Percentiles rank a stretch among this genome's conserved stretches.
These are phyloP conservation scores for Candida vartiovaarae DNA, from an alignment of 805 yeast species.

Conservation along the genomic window DNA sequence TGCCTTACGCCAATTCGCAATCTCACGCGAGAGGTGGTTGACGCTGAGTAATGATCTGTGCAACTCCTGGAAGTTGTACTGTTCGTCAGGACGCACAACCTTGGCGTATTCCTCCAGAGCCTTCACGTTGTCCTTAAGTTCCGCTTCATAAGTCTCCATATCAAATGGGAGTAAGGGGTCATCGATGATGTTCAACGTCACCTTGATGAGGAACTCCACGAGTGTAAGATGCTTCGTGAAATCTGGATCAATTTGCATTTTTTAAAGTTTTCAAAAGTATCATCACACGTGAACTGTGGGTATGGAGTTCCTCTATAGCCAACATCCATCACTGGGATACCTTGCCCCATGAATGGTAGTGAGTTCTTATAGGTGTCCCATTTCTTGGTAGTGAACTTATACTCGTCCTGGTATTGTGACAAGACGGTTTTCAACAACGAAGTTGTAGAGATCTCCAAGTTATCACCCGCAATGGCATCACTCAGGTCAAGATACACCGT, in stretches of 20 bases:
- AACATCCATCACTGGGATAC: conserved; percentile 63
- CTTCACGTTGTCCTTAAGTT: conserved; percentile 35
- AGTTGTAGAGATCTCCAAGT: conserved; percentile 40
- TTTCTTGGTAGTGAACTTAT: conserved; percentile 39
- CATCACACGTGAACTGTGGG: conserved; percentile 56
- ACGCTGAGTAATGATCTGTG: conserved; percentile 30
- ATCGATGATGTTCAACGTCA: conserved; percentile 58
- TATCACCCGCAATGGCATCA: conserved; percentile 49
- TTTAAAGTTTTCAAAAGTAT: conserved; percentile 50
- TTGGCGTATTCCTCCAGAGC: conserved; percentile 39
- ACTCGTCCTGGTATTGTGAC: conserved; percentile 32
- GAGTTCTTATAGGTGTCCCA: conserved; percentile 50
- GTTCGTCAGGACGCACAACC: conserved; percentile 14
- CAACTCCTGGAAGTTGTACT: conserved; percentile 25
- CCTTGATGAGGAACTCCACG: conserved; percentile 45
- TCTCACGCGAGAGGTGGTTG: conserved; percentile 36
- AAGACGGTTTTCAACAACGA: conserved; percentile 15
- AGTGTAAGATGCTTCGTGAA: conserved; percentile 51
- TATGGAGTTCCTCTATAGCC: conserved; percentile 33
- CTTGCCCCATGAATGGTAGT: conserved; percentile 56
- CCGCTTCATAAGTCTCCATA: conserved; percentile 38
- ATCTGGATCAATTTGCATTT: conserved; percentile 43
- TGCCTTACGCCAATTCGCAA: conserved; percentile 47
- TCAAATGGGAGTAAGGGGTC: conserved; percentile 71
- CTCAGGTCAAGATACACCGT: conserved; percentile 69